These are phyloP conservation scores for Bjerkandera adusta DNA, from an alignment of 1,284 basidiomycete species.

Conservation along the genomic window DNA sequence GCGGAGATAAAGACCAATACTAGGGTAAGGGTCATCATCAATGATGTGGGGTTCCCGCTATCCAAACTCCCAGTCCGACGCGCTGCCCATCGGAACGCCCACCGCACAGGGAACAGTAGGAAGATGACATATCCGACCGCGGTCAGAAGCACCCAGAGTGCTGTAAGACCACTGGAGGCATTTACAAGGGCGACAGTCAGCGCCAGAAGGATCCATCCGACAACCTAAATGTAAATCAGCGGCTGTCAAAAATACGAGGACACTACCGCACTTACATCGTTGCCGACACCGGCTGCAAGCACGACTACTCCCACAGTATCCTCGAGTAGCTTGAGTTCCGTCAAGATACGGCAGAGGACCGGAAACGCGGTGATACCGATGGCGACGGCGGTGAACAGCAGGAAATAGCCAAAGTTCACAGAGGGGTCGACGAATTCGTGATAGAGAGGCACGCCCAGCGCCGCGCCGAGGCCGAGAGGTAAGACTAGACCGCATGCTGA, in stretches of 20 bases:
- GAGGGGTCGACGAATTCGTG: conserved; percentile 50
- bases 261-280: conserved; percentile 38
- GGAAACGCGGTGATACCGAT: conserved; percentile 65
- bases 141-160: conserved; percentile 62
- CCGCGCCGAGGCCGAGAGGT: conserved; percentile 68
- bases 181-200: conserved; percentile 65
- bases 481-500: conserved; percentile 57
- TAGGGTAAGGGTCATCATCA: conserved; percentile 81
- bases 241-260: not conserved
- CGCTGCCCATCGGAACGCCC: conserved; percentile 65
- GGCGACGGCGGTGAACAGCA: conserved; percentile 68
- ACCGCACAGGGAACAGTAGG: conserved; percentile 66
- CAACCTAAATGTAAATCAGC: conserved; percentile 28
- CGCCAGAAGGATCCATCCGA: conserved; percentile 50
- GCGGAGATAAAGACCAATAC: conserved; percentile 76
- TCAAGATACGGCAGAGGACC: conserved; percentile 64
- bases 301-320: conserved; percentile 68
- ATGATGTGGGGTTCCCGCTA: conserved; percentile 66
- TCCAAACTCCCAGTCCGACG: conserved; percentile 74
- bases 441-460: conserved; percentile 62
- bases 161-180: conserved; percentile 47
- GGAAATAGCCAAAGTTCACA: conserved; percentile 63
- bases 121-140: conserved; percentile 55
- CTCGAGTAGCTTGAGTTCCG: conserved; percentile 44
- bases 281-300: conserved; percentile 70